Percentiles rank a stretch among this genome's conserved stretches.
Conservation (phyloP, 176 grass and related monocot genomes). For the Oryza punctata region DNA sequence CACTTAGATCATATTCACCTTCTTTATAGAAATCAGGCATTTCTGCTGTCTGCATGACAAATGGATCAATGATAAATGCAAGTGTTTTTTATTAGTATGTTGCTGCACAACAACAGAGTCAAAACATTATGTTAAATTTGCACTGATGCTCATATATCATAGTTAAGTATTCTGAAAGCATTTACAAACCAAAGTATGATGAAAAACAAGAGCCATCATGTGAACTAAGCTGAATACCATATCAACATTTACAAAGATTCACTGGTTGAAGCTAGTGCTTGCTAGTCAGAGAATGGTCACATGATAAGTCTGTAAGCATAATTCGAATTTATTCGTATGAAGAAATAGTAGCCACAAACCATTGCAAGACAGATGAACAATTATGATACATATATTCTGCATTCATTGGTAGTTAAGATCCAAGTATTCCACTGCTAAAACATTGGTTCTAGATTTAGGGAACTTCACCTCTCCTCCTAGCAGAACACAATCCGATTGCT, state of each 20-base stretch:
- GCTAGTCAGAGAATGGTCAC: background rate
- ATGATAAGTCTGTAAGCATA: background rate
- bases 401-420: background rate
- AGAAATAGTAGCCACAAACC: background rate
- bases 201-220: background rate
- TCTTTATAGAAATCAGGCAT: conserved; percentile 93
- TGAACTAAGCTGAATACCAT: background rate
- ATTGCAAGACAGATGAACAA: background rate
- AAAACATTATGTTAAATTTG: background rate
- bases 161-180: background rate
- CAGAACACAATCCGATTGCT: conserved; percentile 78
- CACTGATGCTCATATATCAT: background rate
- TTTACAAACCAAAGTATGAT: background rate
- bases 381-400: background rate
- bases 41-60: conserved; percentile 75
- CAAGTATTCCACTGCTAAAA: background rate
- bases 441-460: background rate
- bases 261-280: background rate
- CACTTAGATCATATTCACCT: conserved; percentile 95
- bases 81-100: background rate
- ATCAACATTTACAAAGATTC: background rate
- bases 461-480: conserved; percentile 83
- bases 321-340: background rate
- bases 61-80: conserved; percentile 5
- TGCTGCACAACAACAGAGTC: no score